Base-by-base conservation (phyloP, 1,284 basidiomycete genomes). In the Agroathelia rolfsii region DNA sequence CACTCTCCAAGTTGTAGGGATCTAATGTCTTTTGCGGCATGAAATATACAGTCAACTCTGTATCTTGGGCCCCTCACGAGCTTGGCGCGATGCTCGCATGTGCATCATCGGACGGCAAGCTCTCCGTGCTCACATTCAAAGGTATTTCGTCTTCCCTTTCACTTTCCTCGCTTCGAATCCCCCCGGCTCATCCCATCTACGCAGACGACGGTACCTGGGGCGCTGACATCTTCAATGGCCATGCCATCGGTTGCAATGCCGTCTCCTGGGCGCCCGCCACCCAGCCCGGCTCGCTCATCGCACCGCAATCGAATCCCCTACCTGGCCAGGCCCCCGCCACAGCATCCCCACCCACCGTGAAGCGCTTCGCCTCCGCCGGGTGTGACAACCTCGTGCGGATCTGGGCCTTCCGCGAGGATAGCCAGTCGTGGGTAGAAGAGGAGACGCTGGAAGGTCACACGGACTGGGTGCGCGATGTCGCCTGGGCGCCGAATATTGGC, bases 381-480 rank as follows among this genome's bases (percentile, higher is more conserved):
- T 96, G 93, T 49, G 94, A 98, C 60, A 93, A 94, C 48, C 69
- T 93, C 21, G 88, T 98, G 46, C 87, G 86, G 51, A 88, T 97
- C 47, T 98, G 94, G 95, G 77, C 72, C 5, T 96, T 79, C 62
- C 65, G 68, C 39, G 77, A 83, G 34, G 76, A 78, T 34, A 66
- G 73, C 8, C 76, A 84, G 51, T 69, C 80, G 12, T 96, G 90
- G 90, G 66, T 72, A 12, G 85, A 89, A 49, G 90, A 94, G 56
- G 88, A 92, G 48, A 73, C 70, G 1, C 71, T 95, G 22, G 83
- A 87, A 34, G 89, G 87, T 0, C 94, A 98, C 58, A 76, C 81
- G 2, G 93, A 98, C 59, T 98, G 94, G 94, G 93, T 98, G 12
- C 73, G 94, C 35, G 94, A 98, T 52, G 93, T 97, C 14, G 88